Evolutionary conservation across 108 stramenopile genomes (phyloP).

Genomic region (Nitzschia palea): DNA sequence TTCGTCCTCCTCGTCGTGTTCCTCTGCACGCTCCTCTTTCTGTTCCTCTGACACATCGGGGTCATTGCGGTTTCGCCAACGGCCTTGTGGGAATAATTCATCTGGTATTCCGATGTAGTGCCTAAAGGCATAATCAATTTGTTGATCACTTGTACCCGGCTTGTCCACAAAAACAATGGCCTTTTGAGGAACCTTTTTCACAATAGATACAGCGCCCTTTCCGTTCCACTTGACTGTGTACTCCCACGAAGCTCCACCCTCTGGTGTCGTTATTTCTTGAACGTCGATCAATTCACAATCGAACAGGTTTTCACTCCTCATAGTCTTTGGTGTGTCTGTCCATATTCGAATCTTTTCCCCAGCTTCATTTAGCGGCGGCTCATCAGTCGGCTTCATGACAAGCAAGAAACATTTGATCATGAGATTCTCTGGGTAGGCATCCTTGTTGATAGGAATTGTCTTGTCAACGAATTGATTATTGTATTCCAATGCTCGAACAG

Average conservation of each 20-base stretch:
- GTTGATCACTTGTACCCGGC: slow-evolving; percentile 42
- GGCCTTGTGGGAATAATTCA: slow-evolving; percentile 57
- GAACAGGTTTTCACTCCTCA: slow-evolving; percentile 39
- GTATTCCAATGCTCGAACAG: slow-evolving; percentile 40
- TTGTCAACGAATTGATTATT: slow-evolving; percentile 32
- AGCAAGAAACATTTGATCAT: slow-evolving; percentile 42
- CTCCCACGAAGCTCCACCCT: slow-evolving; percentile 6
- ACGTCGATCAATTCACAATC: slow-evolving; percentile 42
- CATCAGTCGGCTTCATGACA: slow-evolving; percentile 35
- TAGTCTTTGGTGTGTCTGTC: slow-evolving; percentile 18
- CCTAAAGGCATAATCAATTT: slow-evolving; percentile 39
- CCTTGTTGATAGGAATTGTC: slow-evolving; percentile 21
- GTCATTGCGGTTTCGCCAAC: slow-evolving; percentile 35
- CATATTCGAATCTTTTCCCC: slow-evolving; percentile 35
- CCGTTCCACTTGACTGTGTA: slow-evolving; percentile 18
- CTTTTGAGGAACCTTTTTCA: slow-evolving; percentile 65
- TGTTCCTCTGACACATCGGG: slow-evolving; percentile 5
- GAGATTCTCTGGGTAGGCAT: slow-evolving; percentile 45
- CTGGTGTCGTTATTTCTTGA: slow-evolving; percentile 18
- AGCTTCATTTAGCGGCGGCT: slow-evolving; percentile 11
- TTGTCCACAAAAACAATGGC: slow-evolving; percentile 67
- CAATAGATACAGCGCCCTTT: slow-evolving; percentile 10
- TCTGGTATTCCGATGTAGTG: slow-evolving; percentile 71
- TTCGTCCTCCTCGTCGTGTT: slow-evolving; percentile 6
- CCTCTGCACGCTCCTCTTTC: not conserved